phyloP scores from a whole-genome alignment of 2,329 filamentous ascomycete species.

The Stachybotrys chlorohalonatus region DNA sequence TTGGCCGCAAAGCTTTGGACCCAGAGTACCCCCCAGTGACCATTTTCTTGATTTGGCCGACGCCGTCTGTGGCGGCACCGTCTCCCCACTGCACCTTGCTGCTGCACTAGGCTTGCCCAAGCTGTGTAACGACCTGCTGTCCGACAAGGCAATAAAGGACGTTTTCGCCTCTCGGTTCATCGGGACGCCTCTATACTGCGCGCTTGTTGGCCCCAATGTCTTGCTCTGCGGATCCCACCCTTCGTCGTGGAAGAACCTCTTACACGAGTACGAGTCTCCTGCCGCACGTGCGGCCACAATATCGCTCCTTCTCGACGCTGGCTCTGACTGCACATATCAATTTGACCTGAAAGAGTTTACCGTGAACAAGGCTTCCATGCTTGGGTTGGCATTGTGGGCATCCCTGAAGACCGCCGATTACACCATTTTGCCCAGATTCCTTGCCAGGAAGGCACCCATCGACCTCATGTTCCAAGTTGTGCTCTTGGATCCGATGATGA shows the following conservation, averaged over 20 bases:
- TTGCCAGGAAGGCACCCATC: slow-evolving; percentile 7
- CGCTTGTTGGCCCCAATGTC: slow-evolving; percentile 20
- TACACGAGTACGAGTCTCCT: slow-evolving; percentile 5
- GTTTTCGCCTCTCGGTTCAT: slow-evolving; percentile 8
- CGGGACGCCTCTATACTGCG: slow-evolving; percentile 23
- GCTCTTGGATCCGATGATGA: slow-evolving; percentile 6
- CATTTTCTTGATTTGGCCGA: slow-evolving; percentile 19
- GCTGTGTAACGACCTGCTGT: slow-evolving; percentile 17
- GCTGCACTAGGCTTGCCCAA: slow-evolving; percentile 20
- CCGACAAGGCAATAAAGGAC: slow-evolving; percentile 10
- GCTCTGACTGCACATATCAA: slow-evolving; percentile 8
- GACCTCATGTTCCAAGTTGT: slow-evolving; percentile 10
- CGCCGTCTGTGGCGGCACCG: slow-evolving; percentile 14
- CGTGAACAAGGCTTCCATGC: slow-evolving; percentile 6
- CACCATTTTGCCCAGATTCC: slow-evolving; percentile 11
- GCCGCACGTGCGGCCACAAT: slow-evolving; percentile 10
- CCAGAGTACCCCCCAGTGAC: slow-evolving; percentile 10
- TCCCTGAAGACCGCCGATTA: slow-evolving; percentile 13
- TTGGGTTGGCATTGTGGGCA: slow-evolving; percentile 16
- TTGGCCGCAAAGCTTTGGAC: slow-evolving; percentile 15
- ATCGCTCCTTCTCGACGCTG: slow-evolving; percentile 11
- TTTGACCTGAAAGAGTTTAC: slow-evolving; percentile 6
- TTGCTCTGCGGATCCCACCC: slow-evolving; percentile 9
- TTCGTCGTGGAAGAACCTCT: slow-evolving; percentile 11
- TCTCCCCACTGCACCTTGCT: slow-evolving; percentile 24